Conservation (phyloP, 2,329 filamentous ascomycete species). For the Claviceps purpurea region DNA sequence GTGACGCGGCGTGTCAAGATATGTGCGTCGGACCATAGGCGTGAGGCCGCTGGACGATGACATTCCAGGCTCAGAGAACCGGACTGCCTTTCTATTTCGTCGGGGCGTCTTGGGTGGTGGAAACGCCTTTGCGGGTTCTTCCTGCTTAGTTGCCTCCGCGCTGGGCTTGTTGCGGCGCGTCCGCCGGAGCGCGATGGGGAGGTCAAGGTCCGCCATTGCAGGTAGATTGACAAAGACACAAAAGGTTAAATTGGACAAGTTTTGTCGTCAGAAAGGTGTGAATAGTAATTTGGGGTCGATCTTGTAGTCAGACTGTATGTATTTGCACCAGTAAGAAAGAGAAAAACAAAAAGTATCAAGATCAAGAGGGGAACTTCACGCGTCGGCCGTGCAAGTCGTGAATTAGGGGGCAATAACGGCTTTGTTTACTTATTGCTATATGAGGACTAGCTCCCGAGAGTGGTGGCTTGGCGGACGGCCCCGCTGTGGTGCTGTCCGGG, state of each 20-base stretch:
- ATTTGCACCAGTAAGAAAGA: too few relatives aligned
- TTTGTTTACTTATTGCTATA: constrained; percentile 35
- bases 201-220: constrained; percentile 26
- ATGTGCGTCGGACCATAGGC: constrained; percentile 41
- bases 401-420: not conserved
- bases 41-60: constrained; percentile 41
- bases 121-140: constrained; percentile 5
- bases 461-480: constrained; percentile 8
- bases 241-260: too few relatives aligned
- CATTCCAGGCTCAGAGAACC: constrained; percentile 44
- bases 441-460: constrained; percentile 19
- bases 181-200: constrained; percentile 43
- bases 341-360: too few relatives aligned
- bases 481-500: constrained; percentile 6
- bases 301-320: too few relatives aligned
- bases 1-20: constrained; percentile 25
- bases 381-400: not conserved
- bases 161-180: constrained; percentile 30
- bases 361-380: not conserved
- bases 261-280: too few relatives aligned
- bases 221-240: too few relatives aligned
- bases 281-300: too few relatives aligned
- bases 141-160: constrained; percentile 12
- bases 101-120: constrained; percentile 17
- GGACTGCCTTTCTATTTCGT: constrained; percentile 33